Percentiles rank a stretch among this genome's conserved stretches.
These are phyloP conservation scores for Onygenales sp. DNA, from an alignment of 2,329 filamentous ascomycete genomes.

Conservation along the genomic window DNA sequence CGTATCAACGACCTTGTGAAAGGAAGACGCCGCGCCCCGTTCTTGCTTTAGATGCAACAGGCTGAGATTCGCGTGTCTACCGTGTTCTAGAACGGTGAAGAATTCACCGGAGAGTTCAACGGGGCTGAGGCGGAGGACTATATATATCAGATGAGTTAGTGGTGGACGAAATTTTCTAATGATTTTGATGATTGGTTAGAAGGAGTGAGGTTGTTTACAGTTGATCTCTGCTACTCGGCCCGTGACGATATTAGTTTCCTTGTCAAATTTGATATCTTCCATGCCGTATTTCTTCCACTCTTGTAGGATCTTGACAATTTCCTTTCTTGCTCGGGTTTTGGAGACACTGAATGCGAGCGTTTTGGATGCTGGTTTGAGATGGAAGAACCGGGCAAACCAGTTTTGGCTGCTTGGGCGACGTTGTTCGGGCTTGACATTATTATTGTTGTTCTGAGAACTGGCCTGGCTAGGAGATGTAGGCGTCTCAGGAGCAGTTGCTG, in stretches of 20 bases:
- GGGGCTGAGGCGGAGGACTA: conserved; percentile 72
- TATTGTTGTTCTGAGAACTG: background rate
- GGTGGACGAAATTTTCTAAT: background rate
- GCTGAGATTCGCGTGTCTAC: conserved; percentile 63
- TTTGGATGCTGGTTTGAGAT: conserved; percentile 72
- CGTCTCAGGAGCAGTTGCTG: background rate
- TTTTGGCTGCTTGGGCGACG: conserved; percentile 44
- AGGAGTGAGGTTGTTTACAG: conserved; percentile 46
- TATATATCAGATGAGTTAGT: background rate
- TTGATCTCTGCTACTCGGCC: conserved; percentile 68
- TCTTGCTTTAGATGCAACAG: conserved; percentile 83
- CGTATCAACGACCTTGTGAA: conserved; percentile 71
- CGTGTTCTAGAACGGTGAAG: conserved; percentile 81
- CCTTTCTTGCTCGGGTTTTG: conserved; percentile 64
- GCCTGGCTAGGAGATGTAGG: background rate
- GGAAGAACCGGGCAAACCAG: conserved; percentile 82
- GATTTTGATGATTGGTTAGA: background rate
- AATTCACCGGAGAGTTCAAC: conserved; percentile 83
- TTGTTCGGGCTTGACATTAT: background rate
- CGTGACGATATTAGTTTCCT: conserved; percentile 67
- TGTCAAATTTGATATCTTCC: conserved; percentile 67
- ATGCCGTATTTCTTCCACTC: conserved; percentile 81
- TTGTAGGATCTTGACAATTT: conserved; percentile 63
- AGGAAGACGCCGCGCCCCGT: conserved; percentile 81
- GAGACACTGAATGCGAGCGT: conserved; percentile 67